Evolutionary conservation across 108 stramenopile genomes (phyloP).

Genomic region (Pseudonitzschia delicatissima): DNA sequence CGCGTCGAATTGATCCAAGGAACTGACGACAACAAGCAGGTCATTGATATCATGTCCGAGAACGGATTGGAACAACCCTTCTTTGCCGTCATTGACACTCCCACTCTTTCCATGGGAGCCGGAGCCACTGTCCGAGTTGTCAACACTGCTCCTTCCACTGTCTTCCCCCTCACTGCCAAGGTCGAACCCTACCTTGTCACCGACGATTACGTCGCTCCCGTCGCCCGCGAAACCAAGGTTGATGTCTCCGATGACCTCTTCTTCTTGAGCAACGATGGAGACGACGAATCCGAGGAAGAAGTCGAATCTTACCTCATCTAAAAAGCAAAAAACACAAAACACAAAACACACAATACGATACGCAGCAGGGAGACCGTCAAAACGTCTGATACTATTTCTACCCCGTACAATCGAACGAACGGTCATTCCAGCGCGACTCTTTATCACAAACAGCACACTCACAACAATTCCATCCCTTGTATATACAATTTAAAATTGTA

Average conservation of each 20-base stretch:
- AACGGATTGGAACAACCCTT: constrained; percentile 59
- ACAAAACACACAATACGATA: no score
- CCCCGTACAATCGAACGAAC: neutral
- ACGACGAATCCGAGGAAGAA: no score
- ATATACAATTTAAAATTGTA: no score
- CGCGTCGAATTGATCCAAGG: constrained; percentile 57
- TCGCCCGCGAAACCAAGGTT: neutral
- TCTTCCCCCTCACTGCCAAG: constrained; percentile 56
- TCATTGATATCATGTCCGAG: constrained; percentile 56
- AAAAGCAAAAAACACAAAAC: neutral
- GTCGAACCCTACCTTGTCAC: constrained; percentile 54
- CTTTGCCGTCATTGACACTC: constrained; percentile 58
- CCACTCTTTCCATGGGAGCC: constrained; percentile 25
- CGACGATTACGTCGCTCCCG: constrained; percentile 9
- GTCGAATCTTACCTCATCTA: no score
- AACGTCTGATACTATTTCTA: no score
- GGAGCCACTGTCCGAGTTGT: constrained; percentile 56
- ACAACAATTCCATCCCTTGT: no score
- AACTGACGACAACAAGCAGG: constrained; percentile 64
- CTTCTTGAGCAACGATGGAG: constrained; percentile 13
- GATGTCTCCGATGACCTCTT: neutral
- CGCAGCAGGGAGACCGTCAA: no score
- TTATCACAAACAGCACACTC: no score
- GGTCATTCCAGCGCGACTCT: neutral
- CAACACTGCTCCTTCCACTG: constrained; percentile 48